Evolutionary conservation across 257 asterid genomes (phyloP).

Genomic region (Handroanthus guayacan): DNA sequence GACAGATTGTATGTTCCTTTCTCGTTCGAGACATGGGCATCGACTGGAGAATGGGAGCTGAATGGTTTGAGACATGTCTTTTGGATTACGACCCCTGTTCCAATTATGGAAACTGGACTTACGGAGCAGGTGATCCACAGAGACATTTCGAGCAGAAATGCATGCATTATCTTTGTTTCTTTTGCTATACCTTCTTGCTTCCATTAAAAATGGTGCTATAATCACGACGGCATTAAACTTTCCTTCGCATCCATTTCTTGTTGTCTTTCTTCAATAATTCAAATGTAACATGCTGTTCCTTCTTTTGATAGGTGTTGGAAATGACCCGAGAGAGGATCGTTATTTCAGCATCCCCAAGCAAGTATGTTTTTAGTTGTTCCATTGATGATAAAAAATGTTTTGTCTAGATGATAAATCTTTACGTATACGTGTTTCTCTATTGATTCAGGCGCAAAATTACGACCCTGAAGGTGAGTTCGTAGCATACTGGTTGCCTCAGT

Average conservation of each 20-base stretch:
- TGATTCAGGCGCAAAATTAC: constrained; percentile 79
- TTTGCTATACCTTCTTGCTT: neutral
- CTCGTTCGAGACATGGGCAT: constrained; percentile 97
- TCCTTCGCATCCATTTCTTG: neutral
- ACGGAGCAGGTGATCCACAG: constrained; percentile 85
- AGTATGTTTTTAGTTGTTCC: constrained; percentile 44
- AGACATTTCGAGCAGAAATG: neutral
- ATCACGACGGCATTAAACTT: too few relatives aligned
- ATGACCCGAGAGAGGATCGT: constrained; percentile 96
- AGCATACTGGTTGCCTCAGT: constrained; percentile 81
- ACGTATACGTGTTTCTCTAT: neutral
- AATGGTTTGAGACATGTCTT: constrained; percentile 96
- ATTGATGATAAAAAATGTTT: too few relatives aligned
- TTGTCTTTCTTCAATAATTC: neutral
- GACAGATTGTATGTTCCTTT: constrained; percentile 92
- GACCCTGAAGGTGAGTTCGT: constrained; percentile 90
- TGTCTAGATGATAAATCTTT: neutral
- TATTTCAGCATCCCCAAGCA: constrained; percentile 97
- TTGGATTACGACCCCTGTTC: constrained; percentile 97
- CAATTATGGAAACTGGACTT: constrained; percentile 95
- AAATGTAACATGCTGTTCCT: constrained; percentile 13
- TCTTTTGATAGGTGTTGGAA: constrained; percentile 75
- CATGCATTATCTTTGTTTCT: neutral
- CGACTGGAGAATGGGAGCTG: constrained; percentile 99
- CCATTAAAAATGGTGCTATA: too few relatives aligned